Evolutionary conservation across 345 rosid species (phyloP).

Genomic region (Litchi chinensis): DNA sequence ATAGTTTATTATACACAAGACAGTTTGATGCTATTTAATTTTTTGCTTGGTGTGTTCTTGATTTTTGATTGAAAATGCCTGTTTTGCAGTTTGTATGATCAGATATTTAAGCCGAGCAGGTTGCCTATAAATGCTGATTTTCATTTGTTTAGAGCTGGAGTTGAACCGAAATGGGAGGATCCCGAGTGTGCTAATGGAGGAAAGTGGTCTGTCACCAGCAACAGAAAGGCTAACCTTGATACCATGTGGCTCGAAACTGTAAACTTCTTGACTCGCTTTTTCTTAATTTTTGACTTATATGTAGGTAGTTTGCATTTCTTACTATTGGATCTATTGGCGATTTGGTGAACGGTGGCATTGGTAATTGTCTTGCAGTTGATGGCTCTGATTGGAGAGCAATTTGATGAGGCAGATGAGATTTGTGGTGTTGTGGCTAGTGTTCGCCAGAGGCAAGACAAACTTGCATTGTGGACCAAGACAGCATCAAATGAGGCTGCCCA

Average conservation of each 20-base stretch:
- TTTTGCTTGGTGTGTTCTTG: not conserved
- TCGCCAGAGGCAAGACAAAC: slow-evolving; percentile 83
- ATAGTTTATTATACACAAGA: not conserved
- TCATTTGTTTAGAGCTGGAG: slow-evolving; percentile 84
- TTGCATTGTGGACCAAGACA: slow-evolving; percentile 88
- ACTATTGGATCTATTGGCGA: not conserved
- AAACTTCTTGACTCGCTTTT: slow-evolving; percentile 17
- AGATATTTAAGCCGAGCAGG: slow-evolving; percentile 78
- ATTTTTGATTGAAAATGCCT: not conserved
- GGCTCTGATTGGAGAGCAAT: slow-evolving; percentile 97
- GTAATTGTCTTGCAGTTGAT: slow-evolving; percentile 51
- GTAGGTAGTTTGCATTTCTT: not conserved
- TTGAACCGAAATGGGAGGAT: slow-evolving; percentile 99
- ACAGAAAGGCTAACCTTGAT: slow-evolving; percentile 59
- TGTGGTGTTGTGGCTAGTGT: slow-evolving; percentile 94
- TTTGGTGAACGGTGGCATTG: slow-evolving; percentile 8
- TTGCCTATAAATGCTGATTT: slow-evolving; percentile 65
- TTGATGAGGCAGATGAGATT: slow-evolving; percentile 85
- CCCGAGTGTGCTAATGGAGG: slow-evolving; percentile 93
- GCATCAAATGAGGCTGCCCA: slow-evolving; percentile 91
- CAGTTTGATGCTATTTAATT: not conserved
- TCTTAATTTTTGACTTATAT: not conserved
- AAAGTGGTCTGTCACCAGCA: slow-evolving; percentile 70
- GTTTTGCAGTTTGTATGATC: slow-evolving; percentile 68
- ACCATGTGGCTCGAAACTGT: slow-evolving; percentile 91